A percentile compares a stretch with the other conserved stretches of the same genome.
Evolutionary conservation across 2,329 filamentous ascomycete genomes (phyloP).

Genomic region (Lachnellula hyalina): DNA sequence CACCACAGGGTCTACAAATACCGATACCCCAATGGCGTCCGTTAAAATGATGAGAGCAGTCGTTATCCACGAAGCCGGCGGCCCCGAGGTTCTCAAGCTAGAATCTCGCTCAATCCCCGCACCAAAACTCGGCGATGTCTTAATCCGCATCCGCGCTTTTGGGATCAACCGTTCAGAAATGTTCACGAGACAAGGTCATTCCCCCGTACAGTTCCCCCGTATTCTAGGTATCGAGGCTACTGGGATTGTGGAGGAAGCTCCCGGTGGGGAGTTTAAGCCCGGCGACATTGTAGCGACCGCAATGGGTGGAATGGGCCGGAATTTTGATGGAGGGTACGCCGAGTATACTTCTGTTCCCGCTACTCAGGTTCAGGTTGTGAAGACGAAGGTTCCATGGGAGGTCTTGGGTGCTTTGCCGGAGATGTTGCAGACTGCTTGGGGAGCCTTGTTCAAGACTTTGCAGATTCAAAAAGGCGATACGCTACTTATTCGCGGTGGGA

Average conservation of each 20-base stretch:
- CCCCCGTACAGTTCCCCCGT: conserved; percentile 1
- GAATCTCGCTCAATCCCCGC: conserved; percentile 37
- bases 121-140: conserved; percentile 33
- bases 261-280: conserved; percentile 9
- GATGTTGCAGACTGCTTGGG: conserved; percentile 21
- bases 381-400: conserved; percentile 17
- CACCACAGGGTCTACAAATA: background rate
- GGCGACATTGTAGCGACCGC: conserved; percentile 18
- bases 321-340: conserved; percentile 20
- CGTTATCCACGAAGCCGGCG: conserved; percentile 7
- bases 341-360: conserved; percentile 19
- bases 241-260: conserved; percentile 16
- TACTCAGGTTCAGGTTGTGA: conserved; percentile 12
- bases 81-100: conserved; percentile 5
- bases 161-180: conserved; percentile 34
- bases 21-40: background rate
- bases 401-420: conserved; percentile 21
- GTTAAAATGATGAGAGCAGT: conserved; percentile 5
- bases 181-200: conserved; percentile 11
- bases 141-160: conserved; percentile 37
- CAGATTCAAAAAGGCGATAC: conserved; percentile 16
- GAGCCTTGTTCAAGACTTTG: conserved; percentile 17
- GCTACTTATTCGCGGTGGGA: conserved; percentile 7
- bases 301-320: conserved; percentile 23
- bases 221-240: conserved; percentile 27